These are phyloP conservation scores for Erodium texanum DNA, from an alignment of 441 rosid genomes.

Conservation along the genomic window DNA sequence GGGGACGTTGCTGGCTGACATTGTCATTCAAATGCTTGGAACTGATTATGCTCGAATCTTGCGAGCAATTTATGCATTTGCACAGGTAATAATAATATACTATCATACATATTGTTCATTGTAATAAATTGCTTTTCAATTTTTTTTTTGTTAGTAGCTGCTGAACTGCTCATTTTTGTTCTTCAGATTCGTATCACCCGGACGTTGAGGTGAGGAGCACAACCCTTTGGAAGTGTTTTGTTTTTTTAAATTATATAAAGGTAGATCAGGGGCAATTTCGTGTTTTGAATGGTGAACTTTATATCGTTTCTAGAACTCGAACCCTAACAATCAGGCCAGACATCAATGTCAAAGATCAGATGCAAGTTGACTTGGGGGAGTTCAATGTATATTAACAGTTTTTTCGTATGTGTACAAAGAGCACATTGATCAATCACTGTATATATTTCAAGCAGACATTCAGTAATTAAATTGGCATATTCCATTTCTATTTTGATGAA, in stretches of 20 bases:
- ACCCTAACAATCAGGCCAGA: too few species aligned
- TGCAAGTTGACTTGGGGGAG: not conserved
- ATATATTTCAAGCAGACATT: not conserved
- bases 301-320: too few species aligned
- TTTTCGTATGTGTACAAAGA: not conserved
- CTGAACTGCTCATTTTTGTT: not conserved
- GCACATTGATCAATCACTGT: not conserved
- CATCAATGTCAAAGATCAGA: not conserved
- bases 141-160: not conserved
- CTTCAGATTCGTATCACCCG: slow-evolving; percentile 70
- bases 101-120: not conserved
- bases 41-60: slow-evolving; percentile 91
- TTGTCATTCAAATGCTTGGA: slow-evolving; percentile 95
- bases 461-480: not conserved
- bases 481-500: not conserved
- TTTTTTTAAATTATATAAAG: not conserved
- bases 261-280: not conserved
- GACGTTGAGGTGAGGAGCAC: slow-evolving; percentile 31
- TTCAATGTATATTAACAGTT: not conserved
- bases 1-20: slow-evolving; percentile 90
- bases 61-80: slow-evolving; percentile 84
- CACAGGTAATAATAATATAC: slow-evolving; percentile 48
- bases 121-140: not conserved
- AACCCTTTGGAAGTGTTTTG: not conserved
- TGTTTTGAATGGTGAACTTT: too few species aligned